Conservation (phyloP, 352 stramenopile genomes). For the Saprolegnia diclina region DNA sequence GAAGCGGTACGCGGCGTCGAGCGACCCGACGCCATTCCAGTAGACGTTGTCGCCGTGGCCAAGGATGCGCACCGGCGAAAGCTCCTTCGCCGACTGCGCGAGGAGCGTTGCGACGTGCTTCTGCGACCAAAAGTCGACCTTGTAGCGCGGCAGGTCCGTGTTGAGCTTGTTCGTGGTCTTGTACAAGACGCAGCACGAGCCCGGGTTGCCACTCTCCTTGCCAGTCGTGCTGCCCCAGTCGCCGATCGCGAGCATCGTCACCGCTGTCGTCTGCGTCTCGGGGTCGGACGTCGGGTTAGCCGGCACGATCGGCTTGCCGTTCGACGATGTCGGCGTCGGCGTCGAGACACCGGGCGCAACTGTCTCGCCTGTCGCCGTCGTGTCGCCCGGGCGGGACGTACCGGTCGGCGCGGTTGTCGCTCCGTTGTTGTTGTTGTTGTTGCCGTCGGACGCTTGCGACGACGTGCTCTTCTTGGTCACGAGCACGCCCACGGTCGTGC, state of each 20-base stretch:
- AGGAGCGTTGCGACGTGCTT: conserved; percentile 41
- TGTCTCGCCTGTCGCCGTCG: too few relatives aligned
- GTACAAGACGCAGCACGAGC: conserved; percentile 37
- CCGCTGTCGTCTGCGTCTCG: conserved; percentile 13
- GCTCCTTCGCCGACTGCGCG: conserved; percentile 32
- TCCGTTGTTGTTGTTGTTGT: neutral
- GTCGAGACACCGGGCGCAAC: neutral
- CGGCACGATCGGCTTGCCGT: neutral
- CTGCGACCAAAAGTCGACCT: conserved; percentile 37
- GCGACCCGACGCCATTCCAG: conserved; percentile 59
- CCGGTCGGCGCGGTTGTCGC: neutral
- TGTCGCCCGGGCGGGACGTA: neutral
- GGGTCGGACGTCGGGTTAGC: conserved; percentile 8
- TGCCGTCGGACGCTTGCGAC: neutral
- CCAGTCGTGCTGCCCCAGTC: conserved; percentile 39
- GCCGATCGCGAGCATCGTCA: conserved; percentile 42
- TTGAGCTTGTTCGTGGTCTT: conserved; percentile 29
- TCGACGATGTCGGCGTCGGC: conserved; percentile 5
- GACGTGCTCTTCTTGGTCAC: neutral
- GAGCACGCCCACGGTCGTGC: neutral
- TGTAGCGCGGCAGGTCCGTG: conserved; percentile 14
- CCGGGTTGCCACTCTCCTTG: conserved; percentile 35
- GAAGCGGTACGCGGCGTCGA: conserved; percentile 50
- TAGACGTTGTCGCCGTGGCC: conserved; percentile 67
- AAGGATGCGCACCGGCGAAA: conserved; percentile 34